Percentiles rank a stretch among this genome's conserved stretches.
Evolutionary conservation across 352 stramenopile species (phyloP).

Genomic region (Globisporangium solare): DNA sequence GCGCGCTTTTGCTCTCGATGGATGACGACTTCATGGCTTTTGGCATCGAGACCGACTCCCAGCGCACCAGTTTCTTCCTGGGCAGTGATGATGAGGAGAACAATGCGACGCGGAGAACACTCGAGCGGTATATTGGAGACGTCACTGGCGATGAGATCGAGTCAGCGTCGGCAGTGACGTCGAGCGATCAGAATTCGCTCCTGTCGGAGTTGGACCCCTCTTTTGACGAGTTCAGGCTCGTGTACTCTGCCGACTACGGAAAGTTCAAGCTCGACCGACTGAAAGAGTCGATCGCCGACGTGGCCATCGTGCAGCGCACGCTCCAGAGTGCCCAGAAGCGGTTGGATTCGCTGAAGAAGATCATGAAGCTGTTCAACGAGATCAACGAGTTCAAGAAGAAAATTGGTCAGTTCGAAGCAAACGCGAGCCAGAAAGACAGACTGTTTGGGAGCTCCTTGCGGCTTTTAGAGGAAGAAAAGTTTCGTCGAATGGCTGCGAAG

Average conservation of each 20-base stretch:
- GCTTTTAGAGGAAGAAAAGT: constrained; percentile 73
- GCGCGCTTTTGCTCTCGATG: constrained; percentile 53
- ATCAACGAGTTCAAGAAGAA: constrained; percentile 72
- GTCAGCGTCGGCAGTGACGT: neutral
- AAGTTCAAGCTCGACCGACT: constrained; percentile 36
- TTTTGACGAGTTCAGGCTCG: constrained; percentile 29
- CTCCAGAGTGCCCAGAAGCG: constrained; percentile 50
- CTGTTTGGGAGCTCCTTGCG: constrained; percentile 72
- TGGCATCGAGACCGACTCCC: constrained; percentile 58
- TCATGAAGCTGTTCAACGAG: constrained; percentile 69
- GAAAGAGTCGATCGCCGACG: constrained; percentile 35
- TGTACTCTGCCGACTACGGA: constrained; percentile 44
- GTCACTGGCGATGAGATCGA: neutral
- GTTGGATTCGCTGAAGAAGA: constrained; percentile 69
- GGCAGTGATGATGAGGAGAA: constrained; percentile 39
- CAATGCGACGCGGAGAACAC: constrained; percentile 30
- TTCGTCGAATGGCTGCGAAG: constrained; percentile 68
- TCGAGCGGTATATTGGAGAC: constrained; percentile 49
- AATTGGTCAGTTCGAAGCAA: constrained; percentile 67
- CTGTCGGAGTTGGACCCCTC: constrained; percentile 58
- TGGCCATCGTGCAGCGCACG: constrained; percentile 37
- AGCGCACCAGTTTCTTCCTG: constrained; percentile 70
- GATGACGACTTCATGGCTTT: constrained; percentile 65
- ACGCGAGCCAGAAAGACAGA: constrained; percentile 66
- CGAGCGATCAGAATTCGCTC: constrained; percentile 27